Evolutionary conservation across 2,329 filamentous ascomycete species (phyloP).

Genomic region (Ceratocystis colombiana): DNA sequence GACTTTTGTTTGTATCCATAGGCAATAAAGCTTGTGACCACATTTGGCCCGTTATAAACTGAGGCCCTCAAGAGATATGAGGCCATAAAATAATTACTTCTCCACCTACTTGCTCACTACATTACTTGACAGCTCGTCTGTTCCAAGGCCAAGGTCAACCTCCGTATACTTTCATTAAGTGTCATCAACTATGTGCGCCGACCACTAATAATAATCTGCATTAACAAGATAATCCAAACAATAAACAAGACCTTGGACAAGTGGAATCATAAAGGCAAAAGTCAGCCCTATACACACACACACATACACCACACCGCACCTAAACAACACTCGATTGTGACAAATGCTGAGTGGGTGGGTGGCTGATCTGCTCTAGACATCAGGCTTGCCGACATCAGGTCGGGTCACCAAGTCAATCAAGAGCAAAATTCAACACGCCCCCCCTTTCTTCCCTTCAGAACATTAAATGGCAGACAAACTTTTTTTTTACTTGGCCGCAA

Average conservation of each 20-base stretch:
- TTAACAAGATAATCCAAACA: constrained; percentile 18
- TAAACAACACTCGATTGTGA: too few relatives aligned
- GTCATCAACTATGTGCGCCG: constrained; percentile 13
- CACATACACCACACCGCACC: background rate
- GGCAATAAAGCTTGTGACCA: too few relatives aligned
- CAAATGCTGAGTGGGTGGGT: background rate
- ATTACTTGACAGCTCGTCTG: background rate
- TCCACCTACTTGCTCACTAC: too few relatives aligned
- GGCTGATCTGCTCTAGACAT: background rate
- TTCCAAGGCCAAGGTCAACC: constrained; percentile 16
- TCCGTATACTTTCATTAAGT: constrained; percentile 17
- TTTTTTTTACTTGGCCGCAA: background rate
- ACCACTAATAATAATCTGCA: constrained; percentile 17
- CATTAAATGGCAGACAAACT: constrained; percentile 2
- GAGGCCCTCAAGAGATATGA: too few relatives aligned
- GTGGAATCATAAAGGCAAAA: constrained; percentile 7
- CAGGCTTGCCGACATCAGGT: background rate
- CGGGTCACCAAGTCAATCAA: background rate
- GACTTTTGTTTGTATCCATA: too few relatives aligned
- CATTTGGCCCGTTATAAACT: too few relatives aligned
- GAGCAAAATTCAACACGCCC: background rate
- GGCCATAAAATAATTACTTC: too few relatives aligned
- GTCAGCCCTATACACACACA: constrained; percentile 5
- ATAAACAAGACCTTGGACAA: constrained; percentile 18
- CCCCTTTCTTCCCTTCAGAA: background rate